Evolutionary conservation across 257 asterid genomes (phyloP), one percentile per base, ranked within the genome.

Genomic region (Plantago elongata): DNA sequence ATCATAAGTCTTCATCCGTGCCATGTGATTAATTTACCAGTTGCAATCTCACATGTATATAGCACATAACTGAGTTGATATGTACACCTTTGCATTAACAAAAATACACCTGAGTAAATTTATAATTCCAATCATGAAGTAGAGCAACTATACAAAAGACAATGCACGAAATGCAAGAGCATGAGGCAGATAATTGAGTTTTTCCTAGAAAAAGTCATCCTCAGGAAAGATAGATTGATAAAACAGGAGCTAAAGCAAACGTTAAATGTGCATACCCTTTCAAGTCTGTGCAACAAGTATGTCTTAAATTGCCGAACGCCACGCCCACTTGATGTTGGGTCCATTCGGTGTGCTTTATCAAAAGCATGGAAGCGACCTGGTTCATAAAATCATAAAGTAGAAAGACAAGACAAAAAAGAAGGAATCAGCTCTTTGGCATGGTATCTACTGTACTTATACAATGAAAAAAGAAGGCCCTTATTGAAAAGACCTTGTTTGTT

Each of bases 261-360:
- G 70, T 60, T 61, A 60, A 48, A 34, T 59, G 48, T 38, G 65
- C 51, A 22, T 76, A 85, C 99, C 94, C 55, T 77, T 84, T 85
- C 82, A 69, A 90, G 96, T 73, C 90, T 85, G 68, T 85, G 92
- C 42, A 87, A 72, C 62, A 93, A 83, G 76, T 85, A 83, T 51
- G 99, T 93, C 84, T 93, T 89, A 72, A 93, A 89, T 71, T 93
- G 99, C 40, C 99, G 91, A 77, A 93, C 94, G 58, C 99, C 99
- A 51, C 96, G 81, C 27, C 99, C 99, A 68, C 68, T 82, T 74
- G 99, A 93, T 57, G 75, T 79, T 22, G 79, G 83, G 69, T 93
- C 97, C 96, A 83, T 80, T 75, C 83, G 72, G 73, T 93, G 97
- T 62, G 97, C 95, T 76, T 82, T 93, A 79, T 93, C 97, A 51